A percentile compares a stretch with the other conserved stretches of the same genome.
These are phyloP conservation scores for Mangifera indica DNA, from an alignment of 345 rosid genomes.

Conservation along the genomic window DNA sequence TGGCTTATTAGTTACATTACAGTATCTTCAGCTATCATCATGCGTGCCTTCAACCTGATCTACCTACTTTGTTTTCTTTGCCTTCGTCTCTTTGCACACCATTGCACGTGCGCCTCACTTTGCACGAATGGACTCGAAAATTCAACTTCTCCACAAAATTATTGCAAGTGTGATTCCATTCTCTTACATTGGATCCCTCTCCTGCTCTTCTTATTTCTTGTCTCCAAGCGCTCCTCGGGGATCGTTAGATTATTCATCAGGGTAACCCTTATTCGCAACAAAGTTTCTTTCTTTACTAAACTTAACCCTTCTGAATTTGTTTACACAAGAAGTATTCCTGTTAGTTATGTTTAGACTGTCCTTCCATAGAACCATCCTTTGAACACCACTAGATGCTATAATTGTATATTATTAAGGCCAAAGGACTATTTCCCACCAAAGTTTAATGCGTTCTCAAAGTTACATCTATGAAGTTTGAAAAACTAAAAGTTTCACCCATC, in stretches of 20 bases:
- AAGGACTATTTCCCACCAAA: not conserved
- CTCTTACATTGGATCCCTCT: conserved; percentile 24
- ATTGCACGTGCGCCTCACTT: conserved; percentile 25
- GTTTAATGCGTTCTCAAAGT: too few relatives aligned
- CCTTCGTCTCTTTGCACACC: not conserved
- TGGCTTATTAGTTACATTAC: too few relatives aligned
- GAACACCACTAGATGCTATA: not conserved
- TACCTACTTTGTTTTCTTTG: not conserved
- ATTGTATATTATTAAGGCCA: not conserved
- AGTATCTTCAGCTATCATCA: conserved; percentile 13
- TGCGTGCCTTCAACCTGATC: conserved; percentile 5
- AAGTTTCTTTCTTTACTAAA: not conserved
- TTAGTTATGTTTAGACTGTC: not conserved
- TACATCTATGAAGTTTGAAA: too few relatives aligned
- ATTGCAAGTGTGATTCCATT: not conserved
- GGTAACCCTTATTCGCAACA: not conserved
- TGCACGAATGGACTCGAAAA: conserved; percentile 24
- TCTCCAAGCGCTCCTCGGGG: not conserved
- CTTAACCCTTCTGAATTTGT: not conserved
- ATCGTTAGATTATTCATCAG: not conserved
- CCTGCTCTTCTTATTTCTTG: not conserved
- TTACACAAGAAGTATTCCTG: not conserved
- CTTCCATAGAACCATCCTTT: not conserved
- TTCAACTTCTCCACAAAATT: conserved; percentile 12
- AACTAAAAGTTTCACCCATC: too few relatives aligned